phyloP scores from a whole-genome alignment of 257 asterid genomes.

The Verbascum thapsus region DNA sequence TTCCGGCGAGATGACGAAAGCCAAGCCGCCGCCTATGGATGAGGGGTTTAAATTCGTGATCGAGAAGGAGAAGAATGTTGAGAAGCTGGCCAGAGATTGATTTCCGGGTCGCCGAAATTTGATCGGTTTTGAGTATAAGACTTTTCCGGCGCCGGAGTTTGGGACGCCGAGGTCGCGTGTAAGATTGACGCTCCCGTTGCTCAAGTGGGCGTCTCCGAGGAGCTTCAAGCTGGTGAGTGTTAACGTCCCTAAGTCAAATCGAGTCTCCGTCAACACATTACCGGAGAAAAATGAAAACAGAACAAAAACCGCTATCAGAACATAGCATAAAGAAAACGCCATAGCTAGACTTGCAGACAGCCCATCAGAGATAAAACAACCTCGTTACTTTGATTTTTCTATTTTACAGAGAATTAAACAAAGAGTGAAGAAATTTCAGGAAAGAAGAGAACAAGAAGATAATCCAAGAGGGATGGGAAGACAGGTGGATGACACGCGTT shows the following conservation, averaged over 20 bases:
- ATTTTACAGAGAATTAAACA: not conserved
- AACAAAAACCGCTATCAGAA: conserved; percentile 13
- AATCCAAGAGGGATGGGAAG: conserved; percentile 45
- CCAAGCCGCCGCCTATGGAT: conserved; percentile 87
- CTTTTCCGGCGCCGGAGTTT: conserved; percentile 72
- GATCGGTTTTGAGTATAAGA: conserved; percentile 64
- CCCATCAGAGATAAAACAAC: conserved; percentile 24
- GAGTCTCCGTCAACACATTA: conserved; percentile 15
- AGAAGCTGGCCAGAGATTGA: conserved; percentile 57
- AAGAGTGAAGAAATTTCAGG: not conserved
- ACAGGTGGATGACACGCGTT: conserved; percentile 50
- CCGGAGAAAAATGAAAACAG: conserved; percentile 19
- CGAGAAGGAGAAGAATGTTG: conserved; percentile 81
- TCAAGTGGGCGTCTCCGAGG: conserved; percentile 82
- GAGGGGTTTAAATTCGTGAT: conserved; percentile 69
- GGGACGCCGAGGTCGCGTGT: conserved; percentile 78
- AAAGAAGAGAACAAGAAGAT: conserved; percentile 25
- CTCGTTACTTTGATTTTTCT: not conserved
- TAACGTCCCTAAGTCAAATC: conserved; percentile 66
- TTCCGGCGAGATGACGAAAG: conserved; percentile 69
- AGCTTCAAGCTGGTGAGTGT: conserved; percentile 61
- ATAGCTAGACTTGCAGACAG: conserved; percentile 39
- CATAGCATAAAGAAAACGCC: conserved; percentile 28
- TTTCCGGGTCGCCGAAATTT: conserved; percentile 55
- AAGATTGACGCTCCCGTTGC: conserved; percentile 66